Evolutionary conservation across 2,329 filamentous ascomycete species (phyloP), one percentile per base, ranked within the genome.

Genomic region (Pseudophaeomoniella oleicola): DNA sequence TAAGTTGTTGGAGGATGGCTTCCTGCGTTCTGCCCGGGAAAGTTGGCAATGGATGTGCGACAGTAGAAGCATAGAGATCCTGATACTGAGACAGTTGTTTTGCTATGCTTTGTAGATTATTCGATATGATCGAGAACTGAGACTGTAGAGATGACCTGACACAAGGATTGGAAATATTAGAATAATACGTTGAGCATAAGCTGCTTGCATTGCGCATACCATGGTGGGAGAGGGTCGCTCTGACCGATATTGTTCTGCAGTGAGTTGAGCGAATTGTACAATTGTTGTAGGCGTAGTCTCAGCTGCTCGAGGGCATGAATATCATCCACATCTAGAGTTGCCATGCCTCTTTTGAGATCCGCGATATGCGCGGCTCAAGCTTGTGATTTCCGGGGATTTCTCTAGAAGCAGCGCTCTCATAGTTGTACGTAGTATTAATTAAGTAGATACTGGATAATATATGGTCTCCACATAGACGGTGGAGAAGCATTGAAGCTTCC

Each of bases 11-110:
- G 1, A 88, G 67, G 3, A 83, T 66, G 34, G 53, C 50, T 54
- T 81, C 74, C 40, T 83, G 75, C 4, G 70, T 78, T 46, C 71
- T 77, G 27, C 74, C 79, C 3, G 75, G 85, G 57, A 73, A 90
- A 54, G 77, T 76, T 2, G 83, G 81, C 10, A 78, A 75, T 0
- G 85, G 85, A 51, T 82, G 84, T 15, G 82, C 72, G 44, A 81
- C 78, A 36, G 84, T 68, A 37, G 75, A 73, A 39, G 68, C 69
- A 42, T 92, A 75, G 32, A 85, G 69, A 30, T 78, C 69, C 30
- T 71, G 62, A 49, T 87, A 72, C 37, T 78, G 70, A 43, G 66
- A 66, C 33, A 84, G 64, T 47, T 76, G 70, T 29, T 76, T 67
- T 39, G 78, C 72, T 41, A 88, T 67, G 16, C 72, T 73, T 42